These are phyloP conservation scores for Lecanoromycetidae sp. DNA, from an alignment of 2,329 filamentous ascomycete genomes.

Conservation along the genomic window DNA sequence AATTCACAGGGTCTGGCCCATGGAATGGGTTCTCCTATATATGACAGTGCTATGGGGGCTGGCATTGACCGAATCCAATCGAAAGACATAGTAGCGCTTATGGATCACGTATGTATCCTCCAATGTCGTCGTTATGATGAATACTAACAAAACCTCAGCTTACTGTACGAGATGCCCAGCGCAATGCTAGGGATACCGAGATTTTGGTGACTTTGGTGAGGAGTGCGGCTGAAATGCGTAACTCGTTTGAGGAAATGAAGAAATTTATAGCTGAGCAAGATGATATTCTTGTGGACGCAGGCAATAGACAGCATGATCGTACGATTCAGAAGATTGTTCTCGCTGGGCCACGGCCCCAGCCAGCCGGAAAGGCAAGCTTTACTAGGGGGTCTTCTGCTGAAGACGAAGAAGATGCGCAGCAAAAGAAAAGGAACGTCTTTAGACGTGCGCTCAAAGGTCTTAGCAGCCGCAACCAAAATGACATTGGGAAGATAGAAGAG, in stretches of 20 bases:
- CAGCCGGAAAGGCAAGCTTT: conserved; percentile 51
- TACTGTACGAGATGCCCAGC: conserved; percentile 90
- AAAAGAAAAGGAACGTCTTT: conserved; percentile 89
- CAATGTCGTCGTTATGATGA: not conserved
- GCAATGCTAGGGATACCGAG: conserved; percentile 91
- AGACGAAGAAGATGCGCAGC: conserved; percentile 47
- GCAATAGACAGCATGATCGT: conserved; percentile 78
- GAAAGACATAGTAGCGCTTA: conserved; percentile 89
- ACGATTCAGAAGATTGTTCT: conserved; percentile 64
- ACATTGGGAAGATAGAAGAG: conserved; percentile 76
- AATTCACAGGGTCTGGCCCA: conserved; percentile 61
- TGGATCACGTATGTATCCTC: conserved; percentile 66
- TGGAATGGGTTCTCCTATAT: conserved; percentile 55
- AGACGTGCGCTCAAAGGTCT: conserved; percentile 84
- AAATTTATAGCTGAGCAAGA: conserved; percentile 83
- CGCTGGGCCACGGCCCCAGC: conserved; percentile 74
- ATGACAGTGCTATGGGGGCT: conserved; percentile 75
- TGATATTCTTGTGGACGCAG: conserved; percentile 72
- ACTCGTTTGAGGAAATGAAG: conserved; percentile 91
- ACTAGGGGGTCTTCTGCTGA: conserved; percentile 35
- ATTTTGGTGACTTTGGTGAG: conserved; percentile 89
- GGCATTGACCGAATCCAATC: conserved; percentile 88
- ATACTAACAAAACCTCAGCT: conserved; percentile 41
- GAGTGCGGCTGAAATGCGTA: conserved; percentile 91
- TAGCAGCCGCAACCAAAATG: conserved; percentile 74